These are phyloP conservation scores for Sungouiozyma ichnusensis DNA, from an alignment of 805 yeast genomes.

Conservation along the genomic window DNA sequence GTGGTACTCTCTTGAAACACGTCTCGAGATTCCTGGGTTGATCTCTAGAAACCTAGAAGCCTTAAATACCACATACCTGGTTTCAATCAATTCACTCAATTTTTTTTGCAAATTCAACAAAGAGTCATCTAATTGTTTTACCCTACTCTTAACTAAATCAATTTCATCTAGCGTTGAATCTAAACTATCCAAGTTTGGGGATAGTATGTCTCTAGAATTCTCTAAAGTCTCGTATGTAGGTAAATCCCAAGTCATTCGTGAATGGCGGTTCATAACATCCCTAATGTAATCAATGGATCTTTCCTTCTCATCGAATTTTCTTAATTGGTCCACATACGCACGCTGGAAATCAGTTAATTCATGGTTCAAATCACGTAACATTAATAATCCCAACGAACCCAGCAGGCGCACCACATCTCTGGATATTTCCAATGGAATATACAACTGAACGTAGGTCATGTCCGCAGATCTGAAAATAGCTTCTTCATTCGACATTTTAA, in stretches of 20 bases:
- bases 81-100: constrained; percentile 59
- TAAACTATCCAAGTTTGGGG: constrained; percentile 28
- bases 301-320: constrained; percentile 71
- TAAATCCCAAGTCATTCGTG: constrained; percentile 29
- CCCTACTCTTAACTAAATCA: constrained; percentile 58
- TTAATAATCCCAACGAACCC: constrained; percentile 79
- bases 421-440: constrained; percentile 74
- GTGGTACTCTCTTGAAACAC: constrained; percentile 14
- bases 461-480: constrained; percentile 68
- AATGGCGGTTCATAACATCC: constrained; percentile 38
- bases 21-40: constrained; percentile 25
- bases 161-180: constrained; percentile 60
- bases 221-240: constrained; percentile 21
- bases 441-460: constrained; percentile 88
- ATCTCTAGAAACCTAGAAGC: constrained; percentile 39
- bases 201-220: constrained; percentile 15
- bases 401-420: constrained; percentile 73
- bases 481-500: constrained; percentile 28
- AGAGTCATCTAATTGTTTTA: constrained; percentile 62
- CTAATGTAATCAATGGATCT: constrained; percentile 54
- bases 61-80: constrained; percentile 48
- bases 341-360: constrained; percentile 83
- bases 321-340: constrained; percentile 75
- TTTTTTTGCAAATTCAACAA: constrained; percentile 48
- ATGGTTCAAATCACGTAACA: constrained; percentile 79